These are phyloP conservation scores for Elongisporangium senticosum DNA, from an alignment of 352 stramenopile genomes.

Conservation along the genomic window DNA sequence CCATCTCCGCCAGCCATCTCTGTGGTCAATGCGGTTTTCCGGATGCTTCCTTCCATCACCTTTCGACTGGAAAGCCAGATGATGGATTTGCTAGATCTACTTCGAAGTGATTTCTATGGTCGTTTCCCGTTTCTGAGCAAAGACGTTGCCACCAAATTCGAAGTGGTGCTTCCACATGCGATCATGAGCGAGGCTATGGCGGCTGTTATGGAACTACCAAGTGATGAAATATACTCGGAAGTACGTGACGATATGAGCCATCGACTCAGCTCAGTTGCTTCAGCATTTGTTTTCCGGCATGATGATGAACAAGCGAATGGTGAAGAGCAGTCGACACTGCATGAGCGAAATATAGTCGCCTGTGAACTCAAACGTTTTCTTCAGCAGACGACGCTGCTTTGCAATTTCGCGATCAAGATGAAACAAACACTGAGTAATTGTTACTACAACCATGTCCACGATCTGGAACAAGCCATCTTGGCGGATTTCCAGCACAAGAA, in stretches of 20 bases:
- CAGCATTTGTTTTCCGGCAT: conserved; percentile 26
- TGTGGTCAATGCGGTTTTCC: conserved; percentile 21
- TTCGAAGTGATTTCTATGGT: conserved; percentile 26
- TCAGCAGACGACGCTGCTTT: conserved; percentile 23
- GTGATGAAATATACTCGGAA: conserved; percentile 8
- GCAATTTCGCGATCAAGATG: conserved; percentile 29
- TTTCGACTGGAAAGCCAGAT: conserved; percentile 36
- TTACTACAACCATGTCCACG: conserved; percentile 16
- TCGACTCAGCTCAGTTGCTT: conserved; percentile 28
- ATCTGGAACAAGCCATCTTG: conserved; percentile 18
- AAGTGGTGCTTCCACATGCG: conserved; percentile 16
- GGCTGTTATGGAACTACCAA: conserved; percentile 16
- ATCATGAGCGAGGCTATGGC: conserved; percentile 20
- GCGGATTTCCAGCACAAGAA: conserved; percentile 30
- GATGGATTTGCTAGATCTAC: conserved; percentile 25
- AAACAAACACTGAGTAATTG: conserved; percentile 15
- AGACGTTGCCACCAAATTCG: conserved; percentile 2
- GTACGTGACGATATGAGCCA: conserved; percentile 28
- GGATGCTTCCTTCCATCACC: conserved; percentile 34
- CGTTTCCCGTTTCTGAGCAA: conserved; percentile 36
- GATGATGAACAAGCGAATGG: conserved; percentile 5
- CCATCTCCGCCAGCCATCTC: conserved; percentile 16
- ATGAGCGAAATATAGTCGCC: conserved; percentile 20
- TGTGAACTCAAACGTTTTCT: conserved; percentile 19
- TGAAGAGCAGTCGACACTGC: conserved; percentile 14